Evolutionary conservation across 768 basidiomycete species (phyloP).

Genomic region (Wakefieldia striispora): DNA sequence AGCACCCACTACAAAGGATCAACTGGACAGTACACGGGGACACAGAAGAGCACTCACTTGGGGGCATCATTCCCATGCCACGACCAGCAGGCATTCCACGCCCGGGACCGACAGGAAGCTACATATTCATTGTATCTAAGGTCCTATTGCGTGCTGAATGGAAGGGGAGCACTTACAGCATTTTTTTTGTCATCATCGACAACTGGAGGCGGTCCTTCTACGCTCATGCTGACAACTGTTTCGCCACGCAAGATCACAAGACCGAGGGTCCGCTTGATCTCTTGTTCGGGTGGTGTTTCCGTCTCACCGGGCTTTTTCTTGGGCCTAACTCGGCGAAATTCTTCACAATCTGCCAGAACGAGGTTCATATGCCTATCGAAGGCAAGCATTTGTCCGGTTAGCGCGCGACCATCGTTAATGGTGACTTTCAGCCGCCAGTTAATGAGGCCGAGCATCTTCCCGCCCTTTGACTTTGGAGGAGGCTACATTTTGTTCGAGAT

Average conservation of each 20-base stretch:
- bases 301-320: constrained; percentile 86
- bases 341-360: constrained; percentile 96
- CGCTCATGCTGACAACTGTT: constrained; percentile 90
- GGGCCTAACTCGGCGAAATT: constrained; percentile 87
- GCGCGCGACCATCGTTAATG: constrained; percentile 92
- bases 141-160: constrained; percentile 2
- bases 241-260: constrained; percentile 96
- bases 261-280: constrained; percentile 96
- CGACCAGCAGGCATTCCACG: constrained; percentile 95
- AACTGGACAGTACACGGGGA: constrained; percentile 3
- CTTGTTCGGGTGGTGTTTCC: constrained; percentile 76
- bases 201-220: constrained; percentile 93
- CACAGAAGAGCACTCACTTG: constrained; percentile 49
- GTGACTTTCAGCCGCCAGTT: constrained; percentile 98
- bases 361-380: constrained; percentile 99
- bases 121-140: constrained; percentile 20
- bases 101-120: constrained; percentile 89
- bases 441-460: constrained; percentile 96
- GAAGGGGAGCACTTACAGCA: constrained; percentile 46
- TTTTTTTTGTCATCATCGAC: constrained; percentile 89
- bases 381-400: constrained; percentile 98
- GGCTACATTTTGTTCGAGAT: constrained; percentile 47
- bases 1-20: constrained; percentile 47
- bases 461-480: constrained; percentile 96
- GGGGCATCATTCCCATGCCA: constrained; percentile 95